Evolutionary conservation across 1,284 basidiomycete genomes (phyloP).

Genomic region (Leccinum subspadiceum): DNA sequence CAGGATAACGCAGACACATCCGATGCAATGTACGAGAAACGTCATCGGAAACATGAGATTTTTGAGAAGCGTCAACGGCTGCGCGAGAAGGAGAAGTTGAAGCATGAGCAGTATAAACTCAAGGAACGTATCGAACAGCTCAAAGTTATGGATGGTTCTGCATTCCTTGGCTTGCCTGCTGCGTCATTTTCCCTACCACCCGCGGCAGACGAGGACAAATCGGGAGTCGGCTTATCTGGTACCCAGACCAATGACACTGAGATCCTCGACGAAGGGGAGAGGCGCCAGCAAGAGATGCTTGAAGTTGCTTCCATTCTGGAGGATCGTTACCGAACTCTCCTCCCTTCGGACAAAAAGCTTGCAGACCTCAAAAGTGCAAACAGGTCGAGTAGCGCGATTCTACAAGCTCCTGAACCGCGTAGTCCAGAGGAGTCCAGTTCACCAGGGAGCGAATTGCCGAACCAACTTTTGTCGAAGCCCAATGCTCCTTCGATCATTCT

Average conservation of each 20-base stretch:
- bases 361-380: slow-evolving; percentile 28
- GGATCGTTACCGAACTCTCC: slow-evolving; percentile 64
- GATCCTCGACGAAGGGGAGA: slow-evolving; percentile 61
- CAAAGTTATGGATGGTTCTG: slow-evolving; percentile 64
- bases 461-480: slow-evolving; percentile 20
- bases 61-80: slow-evolving; percentile 84
- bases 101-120: slow-evolving; percentile 89
- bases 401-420: slow-evolving; percentile 17
- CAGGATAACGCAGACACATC: slow-evolving; percentile 67
- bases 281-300: slow-evolving; percentile 68
- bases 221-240: slow-evolving; percentile 32
- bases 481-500: slow-evolving; percentile 28
- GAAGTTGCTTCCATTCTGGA: slow-evolving; percentile 62
- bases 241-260: slow-evolving; percentile 41
- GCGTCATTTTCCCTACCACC: slow-evolving; percentile 48
- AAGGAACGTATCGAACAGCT: slow-evolving; percentile 86
- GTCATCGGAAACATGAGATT: slow-evolving; percentile 83
- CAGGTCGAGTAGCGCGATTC: slow-evolving; percentile 14
- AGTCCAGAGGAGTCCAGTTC: slow-evolving; percentile 18
- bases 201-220: slow-evolving; percentile 27
- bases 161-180: slow-evolving; percentile 63
- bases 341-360: slow-evolving; percentile 58
- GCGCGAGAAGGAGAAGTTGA: slow-evolving; percentile 87
- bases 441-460: slow-evolving; percentile 8
- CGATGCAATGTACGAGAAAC: slow-evolving; percentile 80